A percentile compares a stretch with the other conserved stretches of the same genome.
These are phyloP conservation scores for Solanum hybrid DNA, from an alignment of 305 asterid species.

Conservation along the genomic window DNA sequence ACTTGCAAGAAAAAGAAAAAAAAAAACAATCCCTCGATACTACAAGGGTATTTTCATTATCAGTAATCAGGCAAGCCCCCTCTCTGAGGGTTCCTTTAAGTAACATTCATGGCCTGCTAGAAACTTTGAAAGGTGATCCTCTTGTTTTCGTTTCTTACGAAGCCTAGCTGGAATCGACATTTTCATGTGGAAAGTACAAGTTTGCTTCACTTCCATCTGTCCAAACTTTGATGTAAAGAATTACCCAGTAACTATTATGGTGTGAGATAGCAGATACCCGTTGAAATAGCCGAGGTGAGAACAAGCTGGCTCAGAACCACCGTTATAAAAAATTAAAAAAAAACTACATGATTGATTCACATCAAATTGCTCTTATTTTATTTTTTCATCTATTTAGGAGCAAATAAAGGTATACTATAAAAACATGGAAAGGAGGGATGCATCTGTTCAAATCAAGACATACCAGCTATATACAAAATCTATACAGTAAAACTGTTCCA, in stretches of 20 bases:
- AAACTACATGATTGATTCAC: not conserved
- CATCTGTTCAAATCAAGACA: not conserved
- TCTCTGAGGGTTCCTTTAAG: not conserved
- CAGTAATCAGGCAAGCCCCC: not conserved
- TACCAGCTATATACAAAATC: not conserved
- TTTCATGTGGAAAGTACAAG: not conserved
- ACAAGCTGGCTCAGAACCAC: not conserved
- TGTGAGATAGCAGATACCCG: not conserved
- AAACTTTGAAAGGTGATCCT: not conserved
- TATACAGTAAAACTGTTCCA: not conserved
- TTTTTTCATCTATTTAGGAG: not conserved
- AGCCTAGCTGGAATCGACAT: constrained; percentile 1
- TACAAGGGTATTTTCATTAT: not conserved
- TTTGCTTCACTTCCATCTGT: not conserved
- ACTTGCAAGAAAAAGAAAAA: not conserved
- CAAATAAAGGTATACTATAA: not conserved
- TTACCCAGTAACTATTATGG: not conserved
- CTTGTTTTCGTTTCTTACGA: not conserved
- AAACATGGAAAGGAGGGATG: not conserved
- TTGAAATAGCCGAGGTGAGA: not conserved
- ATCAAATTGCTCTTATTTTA: not conserved
- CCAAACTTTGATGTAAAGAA: not conserved
- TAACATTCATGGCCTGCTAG: not conserved
- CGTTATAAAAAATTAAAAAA: not conserved
- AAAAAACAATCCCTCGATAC: not conserved